Evolutionary conservation across 257 asterid genomes (phyloP).

Genomic region (Scutellaria galericulata): DNA sequence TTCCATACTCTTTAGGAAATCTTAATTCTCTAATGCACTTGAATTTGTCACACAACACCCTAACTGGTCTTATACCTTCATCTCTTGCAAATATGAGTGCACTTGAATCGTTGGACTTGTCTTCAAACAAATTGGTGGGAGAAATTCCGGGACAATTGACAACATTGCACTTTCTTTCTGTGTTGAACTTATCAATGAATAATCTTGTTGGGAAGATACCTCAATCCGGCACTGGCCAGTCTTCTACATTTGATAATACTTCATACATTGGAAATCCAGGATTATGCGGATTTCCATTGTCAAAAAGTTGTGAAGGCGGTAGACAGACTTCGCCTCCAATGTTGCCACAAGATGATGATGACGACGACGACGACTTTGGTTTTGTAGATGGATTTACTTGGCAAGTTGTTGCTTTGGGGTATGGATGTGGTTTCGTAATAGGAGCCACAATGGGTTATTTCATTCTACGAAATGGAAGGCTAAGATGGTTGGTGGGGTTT

Average conservation of each 20-base stretch:
- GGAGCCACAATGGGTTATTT: too few relatives aligned
- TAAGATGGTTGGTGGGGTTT: too few relatives aligned
- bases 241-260: neutral
- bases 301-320: neutral
- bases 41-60: neutral
- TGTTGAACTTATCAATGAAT: too few relatives aligned
- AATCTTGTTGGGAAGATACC: neutral
- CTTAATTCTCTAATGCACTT: neutral
- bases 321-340: too few relatives aligned
- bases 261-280: too few relatives aligned
- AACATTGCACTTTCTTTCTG: neutral
- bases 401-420: slow-evolving; percentile 15
- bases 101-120: neutral
- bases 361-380: neutral
- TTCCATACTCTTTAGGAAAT: neutral
- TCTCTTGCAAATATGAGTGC: neutral
- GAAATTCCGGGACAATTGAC: neutral
- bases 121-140: neutral
- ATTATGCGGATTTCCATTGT: neutral
- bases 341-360: slow-evolving; percentile 1
- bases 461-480: too few relatives aligned
- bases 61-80: neutral
- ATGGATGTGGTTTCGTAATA: neutral
- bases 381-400: neutral
- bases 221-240: neutral